Percentiles rank a stretch among this genome's conserved stretches.
Evolutionary conservation across 2,329 filamentous ascomycete species (phyloP).

Genomic region (Drechslerella coelobrocha): DNA sequence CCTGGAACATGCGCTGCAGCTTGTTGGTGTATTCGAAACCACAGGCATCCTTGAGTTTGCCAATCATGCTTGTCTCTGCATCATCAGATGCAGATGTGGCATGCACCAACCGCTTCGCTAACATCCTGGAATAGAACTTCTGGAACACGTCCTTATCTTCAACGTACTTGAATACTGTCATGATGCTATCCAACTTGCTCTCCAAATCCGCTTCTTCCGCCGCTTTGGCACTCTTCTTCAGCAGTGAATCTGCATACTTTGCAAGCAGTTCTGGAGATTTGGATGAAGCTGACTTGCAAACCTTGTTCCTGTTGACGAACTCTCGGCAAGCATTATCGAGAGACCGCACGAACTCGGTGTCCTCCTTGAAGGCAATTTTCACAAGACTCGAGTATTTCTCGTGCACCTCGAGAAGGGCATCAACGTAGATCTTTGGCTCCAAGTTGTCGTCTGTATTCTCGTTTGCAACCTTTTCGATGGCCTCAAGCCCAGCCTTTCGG

Average conservation of each 20-base stretch:
- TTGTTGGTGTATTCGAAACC: conserved; percentile 99
- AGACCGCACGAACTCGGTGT: conserved; percentile 94
- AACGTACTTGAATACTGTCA: conserved; percentile 99
- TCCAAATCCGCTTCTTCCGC: conserved; percentile 94
- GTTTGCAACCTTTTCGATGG: conserved; percentile 83
- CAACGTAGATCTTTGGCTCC: conserved; percentile 95
- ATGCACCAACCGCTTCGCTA: conserved; percentile 92
- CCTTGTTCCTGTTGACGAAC: conserved; percentile 96
- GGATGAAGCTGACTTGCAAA: conserved; percentile 91
- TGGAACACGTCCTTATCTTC: conserved; percentile 99
- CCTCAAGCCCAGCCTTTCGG: conserved; percentile 82
- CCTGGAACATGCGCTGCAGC: conserved; percentile 99
- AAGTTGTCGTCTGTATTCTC: conserved; percentile 80
- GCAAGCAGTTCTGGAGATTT: conserved; percentile 93
- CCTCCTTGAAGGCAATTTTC: conserved; percentile 88
- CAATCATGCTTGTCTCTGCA: conserved; percentile 99
- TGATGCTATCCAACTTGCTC: conserved; percentile 85
- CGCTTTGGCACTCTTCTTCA: conserved; percentile 91
- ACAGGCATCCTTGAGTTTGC: conserved; percentile 97
- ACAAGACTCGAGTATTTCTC: conserved; percentile 91
- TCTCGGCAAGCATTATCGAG: conserved; percentile 94
- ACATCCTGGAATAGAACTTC: conserved; percentile 97
- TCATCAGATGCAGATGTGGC: conserved; percentile 95
- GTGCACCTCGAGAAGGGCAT: conserved; percentile 91
- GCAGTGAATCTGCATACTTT: conserved; percentile 89